phyloP scores from a whole-genome alignment of 208 protist genomes.

The Crithidia expoeki region DNA sequence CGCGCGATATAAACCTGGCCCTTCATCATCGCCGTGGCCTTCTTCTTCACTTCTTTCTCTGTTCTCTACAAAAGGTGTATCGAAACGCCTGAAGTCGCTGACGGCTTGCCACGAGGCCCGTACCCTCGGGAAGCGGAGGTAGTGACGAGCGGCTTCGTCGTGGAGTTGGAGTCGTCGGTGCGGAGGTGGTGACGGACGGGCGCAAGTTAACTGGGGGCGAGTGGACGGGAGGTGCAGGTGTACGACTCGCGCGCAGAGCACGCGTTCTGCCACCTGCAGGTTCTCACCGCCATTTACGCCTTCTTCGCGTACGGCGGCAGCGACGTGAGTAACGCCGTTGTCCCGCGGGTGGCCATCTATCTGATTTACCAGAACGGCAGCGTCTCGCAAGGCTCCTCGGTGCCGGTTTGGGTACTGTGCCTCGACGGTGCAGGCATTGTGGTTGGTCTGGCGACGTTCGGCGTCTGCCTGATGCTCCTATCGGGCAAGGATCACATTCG shows the following conservation, averaged over 20 bases:
- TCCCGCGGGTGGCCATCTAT: conserved; percentile 66
- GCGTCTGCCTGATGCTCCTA: conserved; percentile 57
- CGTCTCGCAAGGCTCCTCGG: conserved; percentile 33
- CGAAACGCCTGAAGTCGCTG: too few species aligned
- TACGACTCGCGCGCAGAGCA: conserved; percentile 67
- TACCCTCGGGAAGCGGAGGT: too few species aligned
- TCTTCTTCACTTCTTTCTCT: too few species aligned
- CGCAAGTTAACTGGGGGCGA: too few species aligned
- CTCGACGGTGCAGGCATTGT: conserved; percentile 69
- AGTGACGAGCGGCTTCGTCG: too few species aligned
- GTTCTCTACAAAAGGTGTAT: too few species aligned
- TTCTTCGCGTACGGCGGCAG: conserved; percentile 72
- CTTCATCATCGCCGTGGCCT: too few species aligned
- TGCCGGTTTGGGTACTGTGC: conserved; percentile 59
- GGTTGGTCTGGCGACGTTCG: conserved; percentile 70
- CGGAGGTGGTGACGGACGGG: too few species aligned
- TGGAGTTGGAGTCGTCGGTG: too few species aligned
- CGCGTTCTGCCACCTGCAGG: conserved; percentile 68
- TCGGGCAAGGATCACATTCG: conserved; percentile 48
- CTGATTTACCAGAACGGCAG: conserved; percentile 46
- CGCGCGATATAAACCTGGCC: too few species aligned
- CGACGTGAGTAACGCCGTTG: conserved; percentile 78
- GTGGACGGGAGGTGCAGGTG: too few species aligned
- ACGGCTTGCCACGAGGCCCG: too few species aligned
- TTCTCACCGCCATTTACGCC: conserved; percentile 68